Conservation (phyloP, 2,329 filamentous ascomycete species). For the Dendryphion nanum region DNA sequence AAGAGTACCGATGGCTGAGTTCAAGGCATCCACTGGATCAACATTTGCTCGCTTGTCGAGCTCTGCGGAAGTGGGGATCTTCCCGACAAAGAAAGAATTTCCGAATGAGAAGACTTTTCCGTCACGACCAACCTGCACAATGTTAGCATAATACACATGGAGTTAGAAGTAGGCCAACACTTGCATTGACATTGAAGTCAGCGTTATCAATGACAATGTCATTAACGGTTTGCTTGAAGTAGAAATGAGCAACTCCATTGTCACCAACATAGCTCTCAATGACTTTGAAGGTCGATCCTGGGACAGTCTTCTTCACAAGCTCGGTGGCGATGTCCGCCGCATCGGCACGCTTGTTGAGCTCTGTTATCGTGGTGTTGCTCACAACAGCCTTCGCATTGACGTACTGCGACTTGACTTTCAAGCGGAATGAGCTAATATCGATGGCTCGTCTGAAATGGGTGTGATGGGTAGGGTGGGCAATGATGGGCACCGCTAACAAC, state of each 20-base stretch:
- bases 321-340: conserved; percentile 31
- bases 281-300: conserved; percentile 49
- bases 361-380: conserved; percentile 15
- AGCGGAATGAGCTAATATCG: not conserved
- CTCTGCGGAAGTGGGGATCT: conserved; percentile 41
- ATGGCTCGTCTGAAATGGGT: not conserved
- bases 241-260: conserved; percentile 58
- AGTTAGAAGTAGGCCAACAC: too few species aligned
- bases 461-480: not conserved
- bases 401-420: conserved; percentile 6
- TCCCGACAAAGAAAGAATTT: conserved; percentile 49
- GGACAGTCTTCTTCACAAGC: conserved; percentile 32
- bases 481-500: not conserved
- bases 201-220: conserved; percentile 61
- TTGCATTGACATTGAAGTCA: conserved; percentile 60
- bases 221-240: conserved; percentile 60
- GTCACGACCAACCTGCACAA: conserved; percentile 43
- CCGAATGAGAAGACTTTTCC: conserved; percentile 60
- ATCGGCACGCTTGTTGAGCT: conserved; percentile 21
- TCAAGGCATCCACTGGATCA: conserved; percentile 46
- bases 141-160: too few species aligned
- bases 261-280: conserved; percentile 55
- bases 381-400: conserved; percentile 16
- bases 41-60: conserved; percentile 44
- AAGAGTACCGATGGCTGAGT: conserved; percentile 41